Evolutionary conservation across 2,329 filamentous ascomycete genomes (phyloP).

Genomic region (Blastomyces gilchristii): DNA sequence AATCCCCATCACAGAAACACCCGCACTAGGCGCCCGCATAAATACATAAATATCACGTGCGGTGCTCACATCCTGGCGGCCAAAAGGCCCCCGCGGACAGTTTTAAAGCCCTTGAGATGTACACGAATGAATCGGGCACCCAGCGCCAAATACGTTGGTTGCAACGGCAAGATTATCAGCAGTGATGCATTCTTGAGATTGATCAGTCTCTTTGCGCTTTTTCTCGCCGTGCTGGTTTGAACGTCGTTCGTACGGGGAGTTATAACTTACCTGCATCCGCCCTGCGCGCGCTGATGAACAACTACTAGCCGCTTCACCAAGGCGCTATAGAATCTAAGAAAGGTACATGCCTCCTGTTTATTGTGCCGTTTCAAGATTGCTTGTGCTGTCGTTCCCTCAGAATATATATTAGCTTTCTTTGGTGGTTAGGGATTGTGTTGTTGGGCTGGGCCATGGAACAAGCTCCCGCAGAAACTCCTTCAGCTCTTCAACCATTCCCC

Average conservation of each 20-base stretch:
- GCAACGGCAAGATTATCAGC: background rate
- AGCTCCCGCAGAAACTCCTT: background rate
- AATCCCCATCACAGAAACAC: background rate
- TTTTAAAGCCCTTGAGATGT: too few species aligned
- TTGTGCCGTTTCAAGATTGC: background rate
- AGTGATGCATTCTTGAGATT: background rate
- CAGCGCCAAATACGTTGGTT: background rate
- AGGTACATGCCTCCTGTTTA: background rate
- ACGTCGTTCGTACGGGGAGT: background rate
- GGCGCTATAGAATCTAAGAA: background rate
- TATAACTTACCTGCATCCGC: background rate
- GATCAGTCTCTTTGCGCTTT: background rate
- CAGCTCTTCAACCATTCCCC: background rate
- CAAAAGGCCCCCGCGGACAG: too few species aligned
- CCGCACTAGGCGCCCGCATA: background rate
- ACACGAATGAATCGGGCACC: background rate
- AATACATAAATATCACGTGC: background rate
- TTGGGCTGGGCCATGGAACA: background rate
- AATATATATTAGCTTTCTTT: background rate
- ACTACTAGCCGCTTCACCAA: background rate
- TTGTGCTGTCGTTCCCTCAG: background rate
- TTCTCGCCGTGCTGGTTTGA: background rate
- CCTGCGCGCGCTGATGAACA: background rate
- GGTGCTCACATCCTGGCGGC: background rate
- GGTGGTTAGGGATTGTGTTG: too few species aligned